These are phyloP conservation scores for Epicoccum nigrum DNA, from an alignment of 2,329 filamentous ascomycete species.

Conservation along the genomic window DNA sequence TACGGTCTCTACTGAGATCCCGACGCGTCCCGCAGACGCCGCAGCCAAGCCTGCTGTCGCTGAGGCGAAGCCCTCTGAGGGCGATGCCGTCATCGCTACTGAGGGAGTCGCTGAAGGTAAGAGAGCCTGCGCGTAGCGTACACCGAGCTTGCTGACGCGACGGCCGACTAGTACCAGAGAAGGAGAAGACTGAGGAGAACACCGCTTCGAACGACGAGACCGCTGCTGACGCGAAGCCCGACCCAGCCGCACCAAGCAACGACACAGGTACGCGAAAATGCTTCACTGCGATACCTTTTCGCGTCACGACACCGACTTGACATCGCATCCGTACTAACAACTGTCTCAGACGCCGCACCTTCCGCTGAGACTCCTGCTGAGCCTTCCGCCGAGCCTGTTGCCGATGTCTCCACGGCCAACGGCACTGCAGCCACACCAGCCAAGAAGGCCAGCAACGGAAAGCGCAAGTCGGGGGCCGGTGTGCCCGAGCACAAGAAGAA, in stretches of 20 bases:
- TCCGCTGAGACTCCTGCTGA: constrained; percentile 33
- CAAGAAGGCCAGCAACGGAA: constrained; percentile 43
- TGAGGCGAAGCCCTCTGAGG: constrained; percentile 37
- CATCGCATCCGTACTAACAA: constrained; percentile 20
- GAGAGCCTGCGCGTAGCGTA: constrained; percentile 9
- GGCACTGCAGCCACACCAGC: constrained; percentile 47
- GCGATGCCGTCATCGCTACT: constrained; percentile 35
- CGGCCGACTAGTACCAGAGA: constrained; percentile 24
- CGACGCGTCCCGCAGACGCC: constrained; percentile 40
- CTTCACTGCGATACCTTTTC: neutral
- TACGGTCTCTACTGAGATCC: constrained; percentile 35
- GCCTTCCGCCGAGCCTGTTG: constrained; percentile 38
- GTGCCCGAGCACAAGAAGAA: constrained; percentile 77
- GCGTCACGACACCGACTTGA: neutral
- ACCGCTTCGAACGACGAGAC: constrained; percentile 26
- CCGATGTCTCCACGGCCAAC: constrained; percentile 52
- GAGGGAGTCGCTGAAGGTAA: constrained; percentile 41
- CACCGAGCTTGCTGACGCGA: constrained; percentile 26
- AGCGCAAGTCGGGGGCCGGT: constrained; percentile 75
- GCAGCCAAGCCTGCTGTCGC: constrained; percentile 35
- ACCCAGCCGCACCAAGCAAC: constrained; percentile 26
- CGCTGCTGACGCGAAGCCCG: constrained; percentile 35
- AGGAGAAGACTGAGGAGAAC: constrained; percentile 28
- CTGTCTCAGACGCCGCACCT: constrained; percentile 41
- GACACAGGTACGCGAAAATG: constrained; percentile 33